Evolutionary conservation across 2,329 filamentous ascomycete species (phyloP).

Genomic region (Trichoderma koningiopsis): DNA sequence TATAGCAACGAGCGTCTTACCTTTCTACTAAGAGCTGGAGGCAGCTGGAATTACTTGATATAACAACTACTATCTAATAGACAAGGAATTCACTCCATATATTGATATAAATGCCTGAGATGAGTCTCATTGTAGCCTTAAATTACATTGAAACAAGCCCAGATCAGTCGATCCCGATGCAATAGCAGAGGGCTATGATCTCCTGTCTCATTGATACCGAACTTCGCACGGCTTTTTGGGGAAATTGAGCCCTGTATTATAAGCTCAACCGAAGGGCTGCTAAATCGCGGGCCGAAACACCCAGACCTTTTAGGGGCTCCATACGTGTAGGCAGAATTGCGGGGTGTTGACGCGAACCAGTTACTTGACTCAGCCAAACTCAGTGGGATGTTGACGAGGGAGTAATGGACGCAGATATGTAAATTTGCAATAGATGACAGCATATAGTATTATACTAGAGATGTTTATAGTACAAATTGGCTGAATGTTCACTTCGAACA

Average conservation of each 20-base stretch:
- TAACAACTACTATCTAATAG: background rate
- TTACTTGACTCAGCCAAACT: background rate
- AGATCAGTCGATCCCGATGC: too few relatives aligned
- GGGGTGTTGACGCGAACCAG: background rate
- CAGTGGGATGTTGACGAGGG: background rate
- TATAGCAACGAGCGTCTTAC: too few relatives aligned
- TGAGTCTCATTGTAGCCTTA: background rate
- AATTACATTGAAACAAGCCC: background rate
- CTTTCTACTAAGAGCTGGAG: background rate
- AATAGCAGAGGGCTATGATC: too few relatives aligned
- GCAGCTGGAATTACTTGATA: background rate
- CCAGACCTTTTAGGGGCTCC: background rate
- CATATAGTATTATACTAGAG: background rate
- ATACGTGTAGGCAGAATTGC: background rate
- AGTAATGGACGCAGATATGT: background rate
- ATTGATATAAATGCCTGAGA: background rate
- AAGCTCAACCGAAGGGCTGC: background rate
- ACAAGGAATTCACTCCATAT: background rate
- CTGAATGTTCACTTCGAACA: background rate
- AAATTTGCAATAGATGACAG: background rate
- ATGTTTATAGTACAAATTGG: background rate
- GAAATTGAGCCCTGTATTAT: background rate
- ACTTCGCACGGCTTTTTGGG: background rate
- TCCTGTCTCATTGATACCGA: too few relatives aligned
- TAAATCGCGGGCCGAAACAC: background rate